Evolutionary conservation across 257 asterid genomes (phyloP), one percentile per base, ranked within the genome.

Genomic region (Verbascum thapsus): DNA sequence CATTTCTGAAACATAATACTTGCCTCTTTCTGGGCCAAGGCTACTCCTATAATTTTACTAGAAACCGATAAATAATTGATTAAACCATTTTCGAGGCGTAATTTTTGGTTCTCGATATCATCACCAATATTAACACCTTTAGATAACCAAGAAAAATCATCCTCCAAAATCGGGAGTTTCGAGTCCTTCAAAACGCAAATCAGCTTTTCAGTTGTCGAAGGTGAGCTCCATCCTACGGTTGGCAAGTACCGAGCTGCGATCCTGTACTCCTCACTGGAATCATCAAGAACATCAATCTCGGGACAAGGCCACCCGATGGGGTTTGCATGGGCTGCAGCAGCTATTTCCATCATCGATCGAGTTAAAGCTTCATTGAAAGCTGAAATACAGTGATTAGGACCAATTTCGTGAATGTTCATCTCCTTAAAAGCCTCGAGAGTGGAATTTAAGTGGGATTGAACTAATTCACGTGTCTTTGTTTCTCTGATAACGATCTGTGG

Each of bases 301-400:
- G 96, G 97, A 73, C 97, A 87, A 41, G 99, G 99, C 97, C 99
- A 92, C 49, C 78, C 75, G 0, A 73, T 68, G 22, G 90, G 95
- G 70, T 83, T 87, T 63, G 84, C 90, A 48, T 57, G 67, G 50
- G 83, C 88, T 26, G 97, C 85, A 64, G 80, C 73, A 34, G 77
- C 63, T 23, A 89, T 75, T 47, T 83, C 88, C 60, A 64, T 56
- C 61, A 78, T 64, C 23, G 87, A 73, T 58, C 63, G 91, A 55
- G 82, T 88, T 80, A 92, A 55, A 42, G 94, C 89, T 64, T 74
- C 85, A 40, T 92, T 92, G 76, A 85, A 85, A 47, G 85, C 79
- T 40, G 79, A 77, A 60, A 92, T 77, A 74, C 95, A 89, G 70
- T 74, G 50, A 35, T 82, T 75, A 63, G 96, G 96, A 26, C 79